Percentiles rank a stretch among this genome's conserved stretches.
These are phyloP conservation scores for Hypoxylon perforatum DNA, from an alignment of 495 filamentous ascomycete genomes.

Conservation along the genomic window DNA sequence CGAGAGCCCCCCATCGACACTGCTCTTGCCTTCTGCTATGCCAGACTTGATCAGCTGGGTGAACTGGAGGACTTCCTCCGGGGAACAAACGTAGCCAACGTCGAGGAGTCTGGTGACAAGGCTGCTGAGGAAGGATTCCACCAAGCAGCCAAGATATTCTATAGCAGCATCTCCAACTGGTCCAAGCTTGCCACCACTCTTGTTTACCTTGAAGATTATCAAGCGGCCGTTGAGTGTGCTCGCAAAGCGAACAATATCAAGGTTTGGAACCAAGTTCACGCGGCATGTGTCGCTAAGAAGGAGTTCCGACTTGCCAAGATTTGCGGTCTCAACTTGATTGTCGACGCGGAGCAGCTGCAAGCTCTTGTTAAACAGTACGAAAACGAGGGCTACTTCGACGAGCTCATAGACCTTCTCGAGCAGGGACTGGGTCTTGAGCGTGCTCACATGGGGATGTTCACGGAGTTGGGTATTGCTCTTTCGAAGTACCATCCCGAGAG, in stretches of 20 bases:
- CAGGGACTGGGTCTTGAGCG: conserved; percentile 95
- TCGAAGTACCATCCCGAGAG: conserved; percentile 97
- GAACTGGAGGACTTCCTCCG: conserved; percentile 98
- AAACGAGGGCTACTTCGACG: conserved; percentile 96
- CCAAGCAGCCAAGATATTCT: conserved; percentile 99
- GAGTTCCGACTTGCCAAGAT: conserved; percentile 99
- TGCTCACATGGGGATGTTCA: conserved; percentile 89
- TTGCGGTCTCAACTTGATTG: conserved; percentile 97
- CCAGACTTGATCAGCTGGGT: conserved; percentile 87
- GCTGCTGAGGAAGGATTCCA: conserved; percentile 95
- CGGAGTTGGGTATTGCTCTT: conserved; percentile 91
- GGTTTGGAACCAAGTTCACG: conserved; percentile 99
- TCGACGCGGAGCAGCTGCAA: conserved; percentile 96
- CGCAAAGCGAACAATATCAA: conserved; percentile 99
- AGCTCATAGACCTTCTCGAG: conserved; percentile 93
- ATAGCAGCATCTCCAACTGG: conserved; percentile 98
- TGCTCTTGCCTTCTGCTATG: conserved; percentile 90
- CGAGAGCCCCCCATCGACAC: conserved; percentile 96
- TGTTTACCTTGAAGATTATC: conserved; percentile 96
- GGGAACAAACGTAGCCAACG: conserved; percentile 91
- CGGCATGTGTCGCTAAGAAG: conserved; percentile 96
- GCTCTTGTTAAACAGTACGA: conserved; percentile 97
- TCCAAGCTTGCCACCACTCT: conserved; percentile 97
- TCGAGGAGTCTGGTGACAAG: conserved; percentile 97
- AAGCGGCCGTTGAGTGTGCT: conserved; percentile 97